Conservation (phyloP, 2,329 filamentous ascomycete genomes). For the Colletotrichum theobromicola region DNA sequence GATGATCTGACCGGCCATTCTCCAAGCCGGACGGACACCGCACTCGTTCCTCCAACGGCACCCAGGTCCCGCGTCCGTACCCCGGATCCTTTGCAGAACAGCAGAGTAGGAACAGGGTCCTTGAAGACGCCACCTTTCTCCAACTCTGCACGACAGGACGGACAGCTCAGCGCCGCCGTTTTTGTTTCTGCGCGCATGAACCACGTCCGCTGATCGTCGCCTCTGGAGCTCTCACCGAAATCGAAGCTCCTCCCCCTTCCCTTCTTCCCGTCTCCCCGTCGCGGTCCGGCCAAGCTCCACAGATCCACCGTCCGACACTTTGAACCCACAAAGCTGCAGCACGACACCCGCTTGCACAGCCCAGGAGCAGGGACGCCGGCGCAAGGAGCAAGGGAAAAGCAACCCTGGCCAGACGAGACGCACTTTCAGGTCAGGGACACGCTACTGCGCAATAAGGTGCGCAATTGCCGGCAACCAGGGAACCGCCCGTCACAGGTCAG, state of each 20-base stretch:
- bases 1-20: neutral
- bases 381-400: neutral
- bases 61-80: neutral
- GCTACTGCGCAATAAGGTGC: neutral
- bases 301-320: conserved; percentile 7
- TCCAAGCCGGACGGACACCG: conserved; percentile 4
- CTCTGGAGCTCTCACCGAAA: neutral
- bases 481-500: neutral
- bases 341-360: conserved; percentile 2
- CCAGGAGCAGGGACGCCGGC: neutral
- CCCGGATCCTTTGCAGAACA: neutral
- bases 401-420: neutral
- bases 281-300: conserved; percentile 6
- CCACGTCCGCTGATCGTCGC: neutral
- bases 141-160: neutral
- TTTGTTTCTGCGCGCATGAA: neutral
- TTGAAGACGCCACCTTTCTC: neutral
- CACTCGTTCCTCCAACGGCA: neutral
- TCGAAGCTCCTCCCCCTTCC: neutral
- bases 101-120: neutral
- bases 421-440: neutral
- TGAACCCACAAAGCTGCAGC: conserved; percentile 1
- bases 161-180: neutral
- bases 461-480: conserved; percentile 7
- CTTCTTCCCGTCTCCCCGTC: neutral